phyloP scores from a whole-genome alignment of 768 basidiomycete genomes.

The Termitomyces sp. region DNA sequence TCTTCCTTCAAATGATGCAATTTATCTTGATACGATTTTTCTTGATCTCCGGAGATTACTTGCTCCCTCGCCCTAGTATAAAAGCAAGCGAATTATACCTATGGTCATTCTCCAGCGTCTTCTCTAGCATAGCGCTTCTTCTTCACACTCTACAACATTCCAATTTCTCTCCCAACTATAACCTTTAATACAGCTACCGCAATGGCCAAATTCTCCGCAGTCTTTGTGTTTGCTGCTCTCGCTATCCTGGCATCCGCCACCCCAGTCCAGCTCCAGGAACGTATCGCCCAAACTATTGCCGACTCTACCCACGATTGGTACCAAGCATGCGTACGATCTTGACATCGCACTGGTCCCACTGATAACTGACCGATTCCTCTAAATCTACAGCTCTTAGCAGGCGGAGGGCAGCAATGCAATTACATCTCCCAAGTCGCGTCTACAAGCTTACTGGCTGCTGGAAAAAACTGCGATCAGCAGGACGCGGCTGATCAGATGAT shows the following conservation, averaged over 20 bases:
- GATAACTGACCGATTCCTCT: not conserved
- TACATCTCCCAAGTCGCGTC: slow-evolving; percentile 38
- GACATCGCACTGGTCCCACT: not conserved
- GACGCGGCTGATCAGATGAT: slow-evolving; percentile 44
- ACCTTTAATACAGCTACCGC: too few relatives aligned
- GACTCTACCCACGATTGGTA: slow-evolving; percentile 48
- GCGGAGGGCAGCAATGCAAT: slow-evolving; percentile 42
- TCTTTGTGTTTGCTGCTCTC: slow-evolving; percentile 23
- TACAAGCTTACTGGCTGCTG: slow-evolving; percentile 38
- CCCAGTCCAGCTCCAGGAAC: slow-evolving; percentile 29
- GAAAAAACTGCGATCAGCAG: slow-evolving; percentile 39
- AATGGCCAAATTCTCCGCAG: slow-evolving; percentile 24
- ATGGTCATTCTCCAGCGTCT: not conserved
- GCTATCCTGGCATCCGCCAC: slow-evolving; percentile 24
- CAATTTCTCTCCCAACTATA: not conserved
- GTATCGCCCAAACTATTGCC: slow-evolving; percentile 43
- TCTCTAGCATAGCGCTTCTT: not conserved
- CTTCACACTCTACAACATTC: not conserved
- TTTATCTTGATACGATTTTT: too few relatives aligned
- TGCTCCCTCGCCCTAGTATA: not conserved
- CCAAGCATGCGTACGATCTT: slow-evolving; percentile 42
- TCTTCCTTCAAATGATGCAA: not conserved
- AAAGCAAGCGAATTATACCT: not conserved
- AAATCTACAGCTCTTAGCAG: slow-evolving; percentile 28
- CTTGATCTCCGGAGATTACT: not conserved